Conservation (phyloP, 2,329 filamentous ascomycete genomes). For the Huntiella decipiens region DNA sequence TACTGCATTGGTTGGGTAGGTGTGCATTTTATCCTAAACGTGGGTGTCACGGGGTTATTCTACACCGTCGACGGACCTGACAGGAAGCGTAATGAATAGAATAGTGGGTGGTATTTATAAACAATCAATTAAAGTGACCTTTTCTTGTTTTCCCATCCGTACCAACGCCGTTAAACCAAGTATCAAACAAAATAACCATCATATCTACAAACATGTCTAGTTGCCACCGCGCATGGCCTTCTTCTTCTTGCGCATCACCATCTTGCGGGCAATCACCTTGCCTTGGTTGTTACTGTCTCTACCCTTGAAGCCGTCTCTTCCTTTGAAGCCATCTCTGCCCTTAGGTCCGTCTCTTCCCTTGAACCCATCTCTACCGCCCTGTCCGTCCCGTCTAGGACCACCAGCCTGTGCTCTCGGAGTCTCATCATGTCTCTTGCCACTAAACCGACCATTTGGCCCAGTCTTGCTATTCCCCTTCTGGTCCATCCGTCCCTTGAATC, state of each 20-base stretch:
- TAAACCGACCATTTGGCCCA: neutral
- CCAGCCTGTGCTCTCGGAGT: neutral
- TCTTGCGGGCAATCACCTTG: constrained; percentile 11
- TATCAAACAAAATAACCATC: neutral
- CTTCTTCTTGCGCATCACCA: constrained; percentile 10
- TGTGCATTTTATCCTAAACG: constrained; percentile 59
- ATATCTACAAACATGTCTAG: neutral
- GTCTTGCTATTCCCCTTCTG: constrained; percentile 9
- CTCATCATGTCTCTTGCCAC: constrained; percentile 1
- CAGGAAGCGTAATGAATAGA: too few relatives aligned
- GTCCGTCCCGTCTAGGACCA: constrained; percentile 12
- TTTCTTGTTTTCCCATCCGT: constrained; percentile 10
- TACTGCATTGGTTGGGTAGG: constrained; percentile 85
- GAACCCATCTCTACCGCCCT: constrained; percentile 15
- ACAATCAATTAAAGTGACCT: constrained; percentile 2
- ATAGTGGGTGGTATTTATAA: too few relatives aligned
- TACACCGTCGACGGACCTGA: constrained; percentile 17
- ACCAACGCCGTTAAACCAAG: constrained; percentile 9
- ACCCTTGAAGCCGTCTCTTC: constrained; percentile 3
- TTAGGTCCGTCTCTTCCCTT: constrained; percentile 15
- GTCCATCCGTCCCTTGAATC: neutral
- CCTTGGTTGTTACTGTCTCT: constrained; percentile 15
- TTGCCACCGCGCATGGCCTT: constrained; percentile 7
- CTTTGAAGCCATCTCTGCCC: constrained; percentile 17
- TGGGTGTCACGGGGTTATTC: constrained; percentile 39